Base-by-base conservation (phyloP, 164 flowering plant genomes). In the Nymphaea thermarum region DNA sequence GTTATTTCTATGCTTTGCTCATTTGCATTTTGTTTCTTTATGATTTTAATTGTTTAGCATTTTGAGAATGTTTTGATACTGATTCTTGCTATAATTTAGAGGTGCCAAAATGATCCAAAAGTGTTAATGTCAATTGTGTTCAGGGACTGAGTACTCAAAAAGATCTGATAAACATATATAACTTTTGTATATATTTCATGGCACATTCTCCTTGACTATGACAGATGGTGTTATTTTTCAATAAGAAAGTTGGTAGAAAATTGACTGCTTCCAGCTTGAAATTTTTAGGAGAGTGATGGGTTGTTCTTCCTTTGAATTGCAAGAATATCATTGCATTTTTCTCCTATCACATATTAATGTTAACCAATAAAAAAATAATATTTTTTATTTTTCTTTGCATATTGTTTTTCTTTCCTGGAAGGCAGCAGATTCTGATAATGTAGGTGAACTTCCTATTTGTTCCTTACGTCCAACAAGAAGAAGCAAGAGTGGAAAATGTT, bases 401-500 rank as follows among this genome's bases (percentile, higher is more conserved):
- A 51, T 51, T 51, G 57, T 51, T 51, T 51, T 25, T 51, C 12
- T 51, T 51, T 51, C 57, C 14, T 15, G 57, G 62, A 41, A 69
- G 18, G 72, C 77, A 60, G 78, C 73, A 62, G 83, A 74, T 45
- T 66, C 78, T 61, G 84, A 75, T 70, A 66, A 66, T 44, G 51
- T 82, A 47, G 82, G 77, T 75, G 77, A 67, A 65, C 81, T 83
- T 71, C 79, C 87, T 76, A 80, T 83, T 44, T 81, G 76, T 77
- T 81, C 85, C 14, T 82, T 84, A 14, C 82, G 86, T 10, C 86
- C 86, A 55, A 79, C 83, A 51, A 79, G 89, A 77, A 80, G 82
- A 82, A 78, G 82, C 36, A 82, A 79, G 71, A 80, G 83, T 70
- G 82, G 73, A 65, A 65, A 51, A 51, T 51, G 8, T 10, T 51